These are phyloP conservation scores for Psilocybe azurescens DNA, from an alignment of 768 basidiomycete genomes.

Conservation along the genomic window DNA sequence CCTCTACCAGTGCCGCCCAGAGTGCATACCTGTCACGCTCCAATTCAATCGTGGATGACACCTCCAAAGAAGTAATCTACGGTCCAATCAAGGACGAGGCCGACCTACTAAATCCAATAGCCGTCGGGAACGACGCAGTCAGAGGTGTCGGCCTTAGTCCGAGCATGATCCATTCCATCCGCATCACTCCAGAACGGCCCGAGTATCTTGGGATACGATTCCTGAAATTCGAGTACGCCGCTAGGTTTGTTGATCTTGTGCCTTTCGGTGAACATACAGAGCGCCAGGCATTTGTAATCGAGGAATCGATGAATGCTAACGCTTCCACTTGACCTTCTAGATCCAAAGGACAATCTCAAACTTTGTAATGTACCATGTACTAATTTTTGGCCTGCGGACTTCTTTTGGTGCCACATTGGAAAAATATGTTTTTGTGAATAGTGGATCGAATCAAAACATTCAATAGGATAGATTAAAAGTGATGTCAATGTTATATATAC, in stretches of 20 bases:
- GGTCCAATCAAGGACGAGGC: conserved; percentile 1
- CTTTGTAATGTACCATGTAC: too few species aligned
- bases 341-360: too few species aligned
- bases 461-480: too few species aligned
- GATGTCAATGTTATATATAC: too few species aligned
- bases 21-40: not conserved
- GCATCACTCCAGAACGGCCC: not conserved
- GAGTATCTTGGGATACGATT: conserved; percentile 5
- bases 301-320: not conserved
- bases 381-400: too few species aligned
- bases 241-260: conserved; percentile 14
- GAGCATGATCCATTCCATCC: conserved; percentile 9
- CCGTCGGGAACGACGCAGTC: conserved; percentile 11
- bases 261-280: conserved; percentile 1
- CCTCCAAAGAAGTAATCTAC: conserved; percentile 1
- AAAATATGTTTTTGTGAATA: too few species aligned
- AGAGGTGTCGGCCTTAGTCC: conserved; percentile 4
- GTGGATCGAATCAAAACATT: too few species aligned
- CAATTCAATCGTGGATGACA: not conserved
- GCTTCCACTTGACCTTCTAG: too few species aligned
- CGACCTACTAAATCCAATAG: not conserved
- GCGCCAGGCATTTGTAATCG: conserved; percentile 4
- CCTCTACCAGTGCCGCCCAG: not conserved
- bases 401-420: too few species aligned
- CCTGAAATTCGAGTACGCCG: conserved; percentile 12